A percentile compares a stretch with the other conserved stretches of the same genome.
Evolutionary conservation across 2,329 filamentous ascomycete genomes (phyloP).

Genomic region (Cucurbitaria berberidis): DNA sequence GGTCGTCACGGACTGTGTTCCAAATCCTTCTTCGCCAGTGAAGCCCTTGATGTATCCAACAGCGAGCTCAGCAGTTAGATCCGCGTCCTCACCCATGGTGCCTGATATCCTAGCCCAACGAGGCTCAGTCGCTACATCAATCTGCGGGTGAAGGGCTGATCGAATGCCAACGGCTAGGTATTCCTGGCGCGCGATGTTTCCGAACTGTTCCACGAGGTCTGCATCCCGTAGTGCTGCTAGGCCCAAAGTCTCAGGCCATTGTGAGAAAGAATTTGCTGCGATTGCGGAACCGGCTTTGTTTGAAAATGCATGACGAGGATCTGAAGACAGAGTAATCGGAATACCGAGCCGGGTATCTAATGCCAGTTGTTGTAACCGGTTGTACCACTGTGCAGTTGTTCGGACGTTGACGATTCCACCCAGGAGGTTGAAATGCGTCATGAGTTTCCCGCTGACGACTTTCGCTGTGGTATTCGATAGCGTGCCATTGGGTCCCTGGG

Average conservation of each 20-base stretch:
- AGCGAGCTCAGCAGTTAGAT: constrained; percentile 46
- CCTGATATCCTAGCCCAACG: constrained; percentile 57
- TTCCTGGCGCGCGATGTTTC: constrained; percentile 58
- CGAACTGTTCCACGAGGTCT: constrained; percentile 55
- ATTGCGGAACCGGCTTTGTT: constrained; percentile 54
- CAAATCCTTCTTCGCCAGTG: constrained; percentile 54
- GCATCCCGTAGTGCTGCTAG: constrained; percentile 57
- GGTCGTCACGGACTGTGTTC: constrained; percentile 53
- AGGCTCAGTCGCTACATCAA: constrained; percentile 60
- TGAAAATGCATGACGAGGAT: constrained; percentile 56
- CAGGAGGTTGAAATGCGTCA: constrained; percentile 57
- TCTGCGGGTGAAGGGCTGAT: constrained; percentile 57
- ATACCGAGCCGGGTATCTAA: constrained; percentile 57
- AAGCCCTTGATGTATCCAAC: constrained; percentile 58
- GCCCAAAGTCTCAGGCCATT: constrained; percentile 61
- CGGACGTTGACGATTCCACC: constrained; percentile 52
- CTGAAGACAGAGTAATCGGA: constrained; percentile 57
- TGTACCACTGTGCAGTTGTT: constrained; percentile 50
- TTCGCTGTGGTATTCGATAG: constrained; percentile 42
- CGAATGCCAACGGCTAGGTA: constrained; percentile 54
- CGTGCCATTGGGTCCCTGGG: constrained; percentile 42
- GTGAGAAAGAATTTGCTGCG: constrained; percentile 53
- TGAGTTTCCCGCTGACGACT: constrained; percentile 45
- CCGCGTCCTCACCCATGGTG: constrained; percentile 59
- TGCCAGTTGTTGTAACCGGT: constrained; percentile 51